These are phyloP conservation scores for Neurospora sp. DNA, from an alignment of 495 filamentous ascomycete species.

Conservation along the genomic window DNA sequence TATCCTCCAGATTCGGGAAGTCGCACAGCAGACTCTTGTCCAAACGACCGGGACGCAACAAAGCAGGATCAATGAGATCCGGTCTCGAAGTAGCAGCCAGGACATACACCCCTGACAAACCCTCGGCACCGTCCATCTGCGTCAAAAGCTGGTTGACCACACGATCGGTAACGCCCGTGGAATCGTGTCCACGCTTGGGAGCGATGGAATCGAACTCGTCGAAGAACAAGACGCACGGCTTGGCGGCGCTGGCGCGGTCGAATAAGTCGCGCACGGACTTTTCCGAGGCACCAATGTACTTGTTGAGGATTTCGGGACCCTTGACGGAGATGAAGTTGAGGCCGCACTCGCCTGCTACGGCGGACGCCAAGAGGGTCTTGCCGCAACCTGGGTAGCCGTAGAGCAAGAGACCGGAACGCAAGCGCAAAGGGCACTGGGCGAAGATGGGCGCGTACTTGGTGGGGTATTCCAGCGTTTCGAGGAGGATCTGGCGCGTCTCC, in stretches of 20 bases:
- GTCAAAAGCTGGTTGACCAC: conserved; percentile 97
- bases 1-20: conserved; percentile 66
- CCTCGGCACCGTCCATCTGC: conserved; percentile 98
- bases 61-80: conserved; percentile 87
- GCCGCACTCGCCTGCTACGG: conserved; percentile 91
- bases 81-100: conserved; percentile 85
- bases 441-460: conserved; percentile 98
- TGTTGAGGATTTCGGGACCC: conserved; percentile 95
- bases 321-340: conserved; percentile 98
- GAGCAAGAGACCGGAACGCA: conserved; percentile 82
- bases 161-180: conserved; percentile 93
- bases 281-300: conserved; percentile 94
- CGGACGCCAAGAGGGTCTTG: conserved; percentile 87
- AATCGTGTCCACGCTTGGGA: conserved; percentile 93
- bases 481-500: conserved; percentile 71
- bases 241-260: conserved; percentile 78
- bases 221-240: conserved; percentile 91
- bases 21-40: conserved; percentile 89
- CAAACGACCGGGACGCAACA: conserved; percentile 78
- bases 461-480: conserved; percentile 94
- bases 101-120: conserved; percentile 87
- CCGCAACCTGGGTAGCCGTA: conserved; percentile 96
- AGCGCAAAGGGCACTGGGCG: conserved; percentile 81
- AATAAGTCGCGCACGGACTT: conserved; percentile 93
- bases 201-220: conserved; percentile 98